Conservation (phyloP, 1,139 yeast genomes). For the Candida freyschussii region DNA sequence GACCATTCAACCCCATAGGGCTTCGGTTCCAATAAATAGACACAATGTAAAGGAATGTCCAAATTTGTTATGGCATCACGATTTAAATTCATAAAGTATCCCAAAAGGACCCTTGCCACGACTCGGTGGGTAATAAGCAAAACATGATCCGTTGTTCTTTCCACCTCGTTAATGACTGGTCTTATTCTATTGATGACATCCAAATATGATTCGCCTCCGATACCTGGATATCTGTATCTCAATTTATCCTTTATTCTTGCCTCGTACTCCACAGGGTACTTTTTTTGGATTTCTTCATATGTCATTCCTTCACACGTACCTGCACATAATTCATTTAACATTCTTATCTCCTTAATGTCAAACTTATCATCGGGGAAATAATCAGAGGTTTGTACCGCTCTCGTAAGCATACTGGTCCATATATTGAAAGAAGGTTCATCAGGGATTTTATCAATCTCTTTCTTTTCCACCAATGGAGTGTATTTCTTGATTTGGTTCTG, state of each 20-base stretch:
- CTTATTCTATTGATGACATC: constrained; percentile 89
- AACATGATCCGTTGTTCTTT: constrained; percentile 84
- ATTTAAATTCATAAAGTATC: constrained; percentile 83
- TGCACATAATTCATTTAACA: constrained; percentile 90
- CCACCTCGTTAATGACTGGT: constrained; percentile 89
- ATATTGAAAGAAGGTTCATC: constrained; percentile 66
- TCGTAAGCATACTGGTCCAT: constrained; percentile 83
- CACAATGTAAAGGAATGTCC: constrained; percentile 89
- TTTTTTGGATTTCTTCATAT: constrained; percentile 68
- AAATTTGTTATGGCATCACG: constrained; percentile 81
- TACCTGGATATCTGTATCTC: constrained; percentile 87
- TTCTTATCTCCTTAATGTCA: constrained; percentile 83
- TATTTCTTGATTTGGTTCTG: constrained; percentile 55
- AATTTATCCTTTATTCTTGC: constrained; percentile 73
- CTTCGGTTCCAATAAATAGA: constrained; percentile 83
- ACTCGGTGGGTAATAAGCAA: constrained; percentile 85
- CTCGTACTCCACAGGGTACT: constrained; percentile 73
- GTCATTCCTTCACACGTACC: constrained; percentile 93
- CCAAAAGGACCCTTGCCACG: constrained; percentile 79
- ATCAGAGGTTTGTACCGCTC: constrained; percentile 76
- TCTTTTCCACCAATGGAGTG: constrained; percentile 32
- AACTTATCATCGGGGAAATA: constrained; percentile 52
- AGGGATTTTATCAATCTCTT: constrained; percentile 21
- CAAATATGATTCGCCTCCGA: constrained; percentile 93
- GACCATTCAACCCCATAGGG: constrained; percentile 96